phyloP scores from a whole-genome alignment of 148 eudicot genomes.

The Cornus suecica region DNA sequence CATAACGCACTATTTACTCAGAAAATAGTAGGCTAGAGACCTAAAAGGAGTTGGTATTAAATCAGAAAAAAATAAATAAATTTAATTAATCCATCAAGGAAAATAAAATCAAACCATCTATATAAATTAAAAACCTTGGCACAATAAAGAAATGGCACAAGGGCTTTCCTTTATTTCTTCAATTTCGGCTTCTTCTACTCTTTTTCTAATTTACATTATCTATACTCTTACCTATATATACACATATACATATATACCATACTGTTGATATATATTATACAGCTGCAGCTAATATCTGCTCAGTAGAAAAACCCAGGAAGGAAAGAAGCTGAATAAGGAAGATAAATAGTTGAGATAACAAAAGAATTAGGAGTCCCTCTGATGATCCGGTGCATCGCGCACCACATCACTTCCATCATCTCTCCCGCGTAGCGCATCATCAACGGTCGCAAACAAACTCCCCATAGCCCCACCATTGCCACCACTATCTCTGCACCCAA shows the following conservation, averaged over 20 bases:
- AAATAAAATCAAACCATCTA: too few species aligned
- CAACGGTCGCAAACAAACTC: conserved; percentile 7
- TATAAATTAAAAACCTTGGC: too few species aligned
- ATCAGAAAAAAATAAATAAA: too few species aligned
- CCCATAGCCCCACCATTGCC: conserved; percentile 21
- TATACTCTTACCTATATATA: too few species aligned
- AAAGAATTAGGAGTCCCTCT: conserved; percentile 8
- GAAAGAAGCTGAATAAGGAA: conserved; percentile 13
- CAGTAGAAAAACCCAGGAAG: background rate
- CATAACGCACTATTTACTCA: too few species aligned
- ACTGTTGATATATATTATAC: too few species aligned
- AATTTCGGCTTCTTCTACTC: background rate
- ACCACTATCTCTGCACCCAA: conserved; percentile 14
- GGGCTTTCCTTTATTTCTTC: too few species aligned
- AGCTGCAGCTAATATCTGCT: background rate
- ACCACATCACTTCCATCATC: conserved; percentile 19
- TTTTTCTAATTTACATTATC: background rate
- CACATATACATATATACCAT: too few species aligned
- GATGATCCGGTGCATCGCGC: conserved; percentile 8
- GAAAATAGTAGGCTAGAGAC: too few species aligned
- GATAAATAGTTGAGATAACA: conserved; percentile 3
- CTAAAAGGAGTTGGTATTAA: too few species aligned
- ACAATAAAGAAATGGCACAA: too few species aligned
- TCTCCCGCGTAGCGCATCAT: conserved; percentile 12
- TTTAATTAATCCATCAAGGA: too few species aligned